Evolutionary conservation across 768 basidiomycete species (phyloP).

Genomic region (Boletus reticuloceps): DNA sequence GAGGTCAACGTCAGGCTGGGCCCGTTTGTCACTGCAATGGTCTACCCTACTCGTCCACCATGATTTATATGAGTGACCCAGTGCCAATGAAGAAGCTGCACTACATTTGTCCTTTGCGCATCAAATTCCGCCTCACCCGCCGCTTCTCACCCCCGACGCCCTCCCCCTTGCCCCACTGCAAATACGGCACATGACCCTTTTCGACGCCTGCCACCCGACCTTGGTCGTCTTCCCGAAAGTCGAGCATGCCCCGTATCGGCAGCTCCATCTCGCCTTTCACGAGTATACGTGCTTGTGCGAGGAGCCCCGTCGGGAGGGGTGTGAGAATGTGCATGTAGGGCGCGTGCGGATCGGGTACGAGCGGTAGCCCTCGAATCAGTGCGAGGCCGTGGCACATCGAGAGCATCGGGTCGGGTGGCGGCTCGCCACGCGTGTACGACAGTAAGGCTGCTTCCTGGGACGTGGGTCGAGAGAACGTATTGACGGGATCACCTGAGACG

Average conservation of each 20-base stretch:
- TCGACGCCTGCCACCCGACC: conserved; percentile 48
- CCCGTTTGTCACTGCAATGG: no score
- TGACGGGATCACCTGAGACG: no score
- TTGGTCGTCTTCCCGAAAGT: conserved; percentile 47
- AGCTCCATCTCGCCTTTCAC: conserved; percentile 89
- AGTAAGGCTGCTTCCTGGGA: no score
- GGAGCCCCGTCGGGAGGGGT: conserved; percentile 53
- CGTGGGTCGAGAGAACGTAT: no score
- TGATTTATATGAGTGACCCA: no score
- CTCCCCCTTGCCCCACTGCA: conserved; percentile 72
- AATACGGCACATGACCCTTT: conserved; percentile 63
- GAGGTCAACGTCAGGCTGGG: no score
- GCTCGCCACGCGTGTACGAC: no score
- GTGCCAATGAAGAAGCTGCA: no score
- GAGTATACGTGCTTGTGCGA: conserved; percentile 39
- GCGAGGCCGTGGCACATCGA: conserved; percentile 77
- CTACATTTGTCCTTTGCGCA: conserved; percentile 76
- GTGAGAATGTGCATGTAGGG: conserved; percentile 71
- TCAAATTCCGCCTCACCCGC: conserved; percentile 80
- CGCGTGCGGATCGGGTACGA: conserved; percentile 28
- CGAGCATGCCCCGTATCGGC: conserved; percentile 85
- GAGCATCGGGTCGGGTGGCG: conserved; percentile 55
- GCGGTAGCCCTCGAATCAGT: conserved; percentile 54
- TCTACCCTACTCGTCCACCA: no score
- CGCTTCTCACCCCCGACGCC: conserved; percentile 72